Conservation (phyloP, 2,329 filamentous ascomycete genomes). For the Byssochlamys sp. region DNA sequence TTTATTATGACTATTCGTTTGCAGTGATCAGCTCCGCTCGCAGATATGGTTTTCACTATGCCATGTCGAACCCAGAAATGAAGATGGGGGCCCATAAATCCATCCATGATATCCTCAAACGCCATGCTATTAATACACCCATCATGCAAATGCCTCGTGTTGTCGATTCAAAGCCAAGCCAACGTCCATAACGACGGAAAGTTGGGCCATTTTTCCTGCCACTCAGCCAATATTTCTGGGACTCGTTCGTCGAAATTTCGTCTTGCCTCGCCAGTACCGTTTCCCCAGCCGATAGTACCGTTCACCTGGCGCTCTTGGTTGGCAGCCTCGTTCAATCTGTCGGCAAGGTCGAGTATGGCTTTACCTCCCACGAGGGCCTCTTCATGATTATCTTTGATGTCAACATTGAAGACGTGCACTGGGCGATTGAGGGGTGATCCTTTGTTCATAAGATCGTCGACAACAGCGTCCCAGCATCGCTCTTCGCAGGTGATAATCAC, state of each 20-base stretch:
- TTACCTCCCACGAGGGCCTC: conserved; percentile 83
- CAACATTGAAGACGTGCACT: conserved; percentile 95
- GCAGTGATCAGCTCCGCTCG: background rate
- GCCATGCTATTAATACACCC: background rate
- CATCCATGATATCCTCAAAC: background rate
- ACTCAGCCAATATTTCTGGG: conserved; percentile 78
- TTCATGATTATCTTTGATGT: conserved; percentile 97
- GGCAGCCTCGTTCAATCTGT: conserved; percentile 72
- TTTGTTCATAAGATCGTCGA: conserved; percentile 81
- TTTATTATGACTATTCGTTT: background rate
- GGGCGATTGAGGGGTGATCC: conserved; percentile 80
- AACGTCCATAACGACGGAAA: conserved; percentile 87
- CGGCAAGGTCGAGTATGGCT: conserved; percentile 83
- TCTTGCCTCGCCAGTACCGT: conserved; percentile 56
- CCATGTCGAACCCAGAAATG: background rate
- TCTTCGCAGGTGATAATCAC: conserved; percentile 96
- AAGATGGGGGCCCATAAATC: background rate
- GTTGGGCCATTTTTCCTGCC: conserved; percentile 92
- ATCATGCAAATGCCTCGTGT: background rate
- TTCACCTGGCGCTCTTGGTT: conserved; percentile 61
- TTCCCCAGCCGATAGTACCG: conserved; percentile 59
- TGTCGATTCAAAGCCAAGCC: conserved; percentile 52
- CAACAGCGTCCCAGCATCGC: conserved; percentile 92
- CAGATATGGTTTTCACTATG: background rate
- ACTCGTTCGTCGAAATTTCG: conserved; percentile 83